phyloP scores from a whole-genome alignment of 139 green algal species.

The Chloropicon primus region DNA sequence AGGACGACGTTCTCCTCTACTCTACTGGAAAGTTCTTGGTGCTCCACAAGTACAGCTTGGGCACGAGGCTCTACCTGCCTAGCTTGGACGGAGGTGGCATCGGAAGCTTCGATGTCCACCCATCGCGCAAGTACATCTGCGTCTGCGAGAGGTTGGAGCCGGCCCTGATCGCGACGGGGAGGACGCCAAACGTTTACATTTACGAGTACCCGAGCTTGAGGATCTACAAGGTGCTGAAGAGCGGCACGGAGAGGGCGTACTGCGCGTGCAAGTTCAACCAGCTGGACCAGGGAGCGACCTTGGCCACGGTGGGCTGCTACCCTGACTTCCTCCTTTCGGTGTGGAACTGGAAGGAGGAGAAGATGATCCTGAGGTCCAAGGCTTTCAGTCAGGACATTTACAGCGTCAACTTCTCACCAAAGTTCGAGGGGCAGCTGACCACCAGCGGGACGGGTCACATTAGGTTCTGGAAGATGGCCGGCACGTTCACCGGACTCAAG shows the following conservation, averaged over 20 bases:
- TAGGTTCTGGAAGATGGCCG: constrained; percentile 72
- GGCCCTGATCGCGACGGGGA: neutral
- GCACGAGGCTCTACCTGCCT: constrained; percentile 22
- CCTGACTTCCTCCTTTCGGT: constrained; percentile 72
- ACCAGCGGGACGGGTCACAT: constrained; percentile 67
- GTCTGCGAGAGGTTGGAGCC: constrained; percentile 47
- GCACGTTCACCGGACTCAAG: constrained; percentile 82
- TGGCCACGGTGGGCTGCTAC: constrained; percentile 54
- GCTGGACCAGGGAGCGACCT: constrained; percentile 25
- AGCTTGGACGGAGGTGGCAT: constrained; percentile 42
- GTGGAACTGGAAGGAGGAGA: constrained; percentile 55
- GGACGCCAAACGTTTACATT: constrained; percentile 43
- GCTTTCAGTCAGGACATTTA: constrained; percentile 61
- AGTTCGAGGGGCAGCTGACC: constrained; percentile 41
- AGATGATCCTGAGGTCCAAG: constrained; percentile 55
- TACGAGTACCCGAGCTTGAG: constrained; percentile 44
- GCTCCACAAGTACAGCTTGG: constrained; percentile 27
- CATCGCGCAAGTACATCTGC: constrained; percentile 37
- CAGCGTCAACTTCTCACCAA: constrained; percentile 45
- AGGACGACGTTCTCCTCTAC: constrained; percentile 34
- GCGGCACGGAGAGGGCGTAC: constrained; percentile 53
- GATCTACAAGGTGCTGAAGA: constrained; percentile 30
- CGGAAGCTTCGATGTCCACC: constrained; percentile 50
- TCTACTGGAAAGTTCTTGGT: constrained; percentile 29
- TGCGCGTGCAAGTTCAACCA: constrained; percentile 38